Evolutionary conservation across 495 filamentous ascomycete genomes (phyloP).

Genomic region (Cercophora newfieldiana): DNA sequence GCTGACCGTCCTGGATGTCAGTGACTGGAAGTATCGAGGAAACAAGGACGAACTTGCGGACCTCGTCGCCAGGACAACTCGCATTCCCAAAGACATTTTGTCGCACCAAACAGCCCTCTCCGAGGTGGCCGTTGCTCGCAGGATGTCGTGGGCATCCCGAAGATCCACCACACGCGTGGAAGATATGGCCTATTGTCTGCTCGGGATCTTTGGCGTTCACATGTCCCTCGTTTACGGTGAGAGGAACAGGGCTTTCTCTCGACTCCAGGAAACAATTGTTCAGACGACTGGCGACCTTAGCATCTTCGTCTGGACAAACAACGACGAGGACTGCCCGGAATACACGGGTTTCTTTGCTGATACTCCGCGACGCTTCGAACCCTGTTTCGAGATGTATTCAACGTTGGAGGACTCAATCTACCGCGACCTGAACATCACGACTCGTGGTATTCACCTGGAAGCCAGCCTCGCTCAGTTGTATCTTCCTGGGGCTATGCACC

Average conservation of each 20-base stretch:
- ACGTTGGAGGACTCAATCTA: not conserved
- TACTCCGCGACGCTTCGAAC: not conserved
- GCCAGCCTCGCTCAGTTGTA: not conserved
- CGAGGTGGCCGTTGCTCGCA: not conserved
- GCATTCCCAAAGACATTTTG: not conserved
- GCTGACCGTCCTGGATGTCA: not conserved
- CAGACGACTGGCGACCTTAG: not conserved
- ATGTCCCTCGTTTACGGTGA: slow-evolving; percentile 6
- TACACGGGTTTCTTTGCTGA: not conserved
- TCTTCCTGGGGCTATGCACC: not conserved
- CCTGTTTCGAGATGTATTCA: not conserved
- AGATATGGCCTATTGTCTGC: not conserved
- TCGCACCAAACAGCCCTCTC: not conserved
- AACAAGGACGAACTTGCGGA: not conserved
- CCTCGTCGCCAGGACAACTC: not conserved
- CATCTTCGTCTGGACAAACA: not conserved
- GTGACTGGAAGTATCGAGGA: not conserved
- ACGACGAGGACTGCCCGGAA: not conserved
- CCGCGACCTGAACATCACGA: not conserved
- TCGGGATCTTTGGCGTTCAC: slow-evolving; percentile 1
- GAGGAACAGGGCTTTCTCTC: not conserved
- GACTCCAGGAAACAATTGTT: not conserved
- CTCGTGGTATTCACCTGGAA: not conserved
- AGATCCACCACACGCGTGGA: not conserved
- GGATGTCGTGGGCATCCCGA: not conserved